A percentile compares a stretch with the other conserved stretches of the same genome.
These are phyloP conservation scores for Cornus kousa DNA, from an alignment of 148 eudicot genomes.

Conservation along the genomic window DNA sequence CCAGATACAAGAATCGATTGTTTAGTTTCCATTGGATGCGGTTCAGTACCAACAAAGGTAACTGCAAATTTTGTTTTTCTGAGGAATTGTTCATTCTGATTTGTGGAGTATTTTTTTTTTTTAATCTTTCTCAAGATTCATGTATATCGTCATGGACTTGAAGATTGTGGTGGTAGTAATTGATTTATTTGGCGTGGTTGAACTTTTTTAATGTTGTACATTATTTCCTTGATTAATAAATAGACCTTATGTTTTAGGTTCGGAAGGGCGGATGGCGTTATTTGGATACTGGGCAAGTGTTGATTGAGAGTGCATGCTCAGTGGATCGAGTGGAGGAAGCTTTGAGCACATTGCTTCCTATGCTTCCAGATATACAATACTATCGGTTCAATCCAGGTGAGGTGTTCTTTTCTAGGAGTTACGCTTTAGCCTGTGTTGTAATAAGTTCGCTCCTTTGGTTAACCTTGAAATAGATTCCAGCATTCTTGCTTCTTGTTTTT, in stretches of 20 bases:
- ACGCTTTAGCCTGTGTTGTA: background rate
- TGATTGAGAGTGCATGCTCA: slow-evolving; percentile 98
- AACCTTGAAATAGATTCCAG: background rate
- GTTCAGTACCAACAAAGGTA: slow-evolving; percentile 96
- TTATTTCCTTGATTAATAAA: background rate
- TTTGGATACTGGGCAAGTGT: slow-evolving; percentile 94
- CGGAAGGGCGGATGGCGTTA: slow-evolving; percentile 96
- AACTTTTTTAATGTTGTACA: background rate
- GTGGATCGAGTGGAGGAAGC: slow-evolving; percentile 97
- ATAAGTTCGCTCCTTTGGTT: background rate
- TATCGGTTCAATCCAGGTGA: slow-evolving; percentile 96
- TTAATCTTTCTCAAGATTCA: background rate
- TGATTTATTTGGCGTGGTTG: background rate
- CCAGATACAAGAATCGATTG: slow-evolving; percentile 93
- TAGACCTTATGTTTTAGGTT: slow-evolving; percentile 35
- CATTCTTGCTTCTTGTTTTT: background rate
- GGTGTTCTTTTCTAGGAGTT: slow-evolving; percentile 1
- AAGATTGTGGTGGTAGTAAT: background rate
- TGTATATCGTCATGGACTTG: background rate
- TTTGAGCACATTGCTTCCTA: slow-evolving; percentile 78
- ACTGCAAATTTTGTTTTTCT: background rate
- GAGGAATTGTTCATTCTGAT: background rate
- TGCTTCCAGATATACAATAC: slow-evolving; percentile 93
- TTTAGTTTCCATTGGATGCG: slow-evolving; percentile 91
- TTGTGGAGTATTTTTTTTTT: background rate